Conservation (phyloP, 129 eudicot genomes). For the Lactuca sativa region DNA sequence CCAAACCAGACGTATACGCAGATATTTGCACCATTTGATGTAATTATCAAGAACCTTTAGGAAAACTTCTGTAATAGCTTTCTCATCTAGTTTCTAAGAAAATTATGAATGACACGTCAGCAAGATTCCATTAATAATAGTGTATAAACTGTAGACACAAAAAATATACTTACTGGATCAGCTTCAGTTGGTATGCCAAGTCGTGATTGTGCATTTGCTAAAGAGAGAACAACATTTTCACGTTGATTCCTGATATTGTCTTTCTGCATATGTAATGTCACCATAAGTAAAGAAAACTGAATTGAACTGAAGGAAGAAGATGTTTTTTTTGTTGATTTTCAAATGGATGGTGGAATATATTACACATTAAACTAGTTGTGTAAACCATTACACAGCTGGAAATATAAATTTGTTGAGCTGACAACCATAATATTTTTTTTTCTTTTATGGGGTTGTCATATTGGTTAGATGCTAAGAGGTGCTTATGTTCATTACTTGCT, state of each 20-base stretch:
- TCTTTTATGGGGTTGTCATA: no score
- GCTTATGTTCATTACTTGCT: no score
- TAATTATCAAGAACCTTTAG: constrained; percentile 93
- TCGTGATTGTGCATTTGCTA: constrained; percentile 94
- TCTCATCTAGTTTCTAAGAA: constrained; percentile 84
- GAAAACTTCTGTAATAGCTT: constrained; percentile 78
- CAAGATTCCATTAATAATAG: constrained; percentile 3
- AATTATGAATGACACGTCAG: constrained; percentile 15
- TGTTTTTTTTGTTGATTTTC: no score
- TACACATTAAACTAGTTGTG: no score
- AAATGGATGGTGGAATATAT: no score
- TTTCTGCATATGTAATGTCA: constrained; percentile 52
- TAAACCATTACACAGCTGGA: no score
- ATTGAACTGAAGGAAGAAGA: not conserved
- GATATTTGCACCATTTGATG: constrained; percentile 93
- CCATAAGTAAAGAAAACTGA: not conserved
- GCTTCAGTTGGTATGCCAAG: constrained; percentile 71
- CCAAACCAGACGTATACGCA: constrained; percentile 79
- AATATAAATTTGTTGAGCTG: no score
- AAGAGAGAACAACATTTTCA: constrained; percentile 73
- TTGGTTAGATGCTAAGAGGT: no score
- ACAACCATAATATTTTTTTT: no score
- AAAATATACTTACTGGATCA: constrained; percentile 76
- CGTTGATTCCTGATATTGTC: constrained; percentile 97
- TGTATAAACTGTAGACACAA: not conserved